Evolutionary conservation across 169 alveolate genomes (phyloP), one percentile per base, ranked within the genome.

Genomic region (Plasmodium adleri): DNA sequence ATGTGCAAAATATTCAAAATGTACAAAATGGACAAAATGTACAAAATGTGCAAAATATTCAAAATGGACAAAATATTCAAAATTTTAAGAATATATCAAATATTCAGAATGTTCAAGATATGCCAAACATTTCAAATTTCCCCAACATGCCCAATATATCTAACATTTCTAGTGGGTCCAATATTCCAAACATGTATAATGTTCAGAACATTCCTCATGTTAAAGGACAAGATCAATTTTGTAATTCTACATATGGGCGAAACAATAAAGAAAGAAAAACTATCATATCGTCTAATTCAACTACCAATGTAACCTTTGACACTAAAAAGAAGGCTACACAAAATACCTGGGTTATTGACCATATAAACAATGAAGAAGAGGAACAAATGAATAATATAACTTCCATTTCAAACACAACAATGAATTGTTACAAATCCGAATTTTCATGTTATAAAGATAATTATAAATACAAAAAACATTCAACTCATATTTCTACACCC

Each of bases 351-450:
- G 26, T 71, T 12, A 22, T 49, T 49, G 28, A 26, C 8, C 9
- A 7, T 22, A 13, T 3, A 20, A 12, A 52, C 50, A 43, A 64
- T 43, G 10, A 75, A 20, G n/a, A 39, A 9, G 68, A 22, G 87
- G 12, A 63, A 15, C 28, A 54, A 54, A 32, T 22, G 67, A 39
- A 75, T 28, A 75, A 12, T 52, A 50, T 15, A 50, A 15, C 32
- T 9, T 45, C 6, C 13, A 63, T 24, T 39, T 52, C 75, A 13
- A 71, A 78, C 26, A 67, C 60, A n/a, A 78, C 78, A 8, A 12
- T 78, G 75, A 47, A 64, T 15, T 49, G 76, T 20, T 78, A 63
- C 60, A 75, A 59, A 64, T 62, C 43, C 26, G 75, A 76, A 17
- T 49, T 76, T 6, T 24, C 60, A n/a, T 1, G 26, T 7, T 10